Base-by-base conservation (phyloP, 1,284 basidiomycete genomes). In the Jaminaea rosea region DNA sequence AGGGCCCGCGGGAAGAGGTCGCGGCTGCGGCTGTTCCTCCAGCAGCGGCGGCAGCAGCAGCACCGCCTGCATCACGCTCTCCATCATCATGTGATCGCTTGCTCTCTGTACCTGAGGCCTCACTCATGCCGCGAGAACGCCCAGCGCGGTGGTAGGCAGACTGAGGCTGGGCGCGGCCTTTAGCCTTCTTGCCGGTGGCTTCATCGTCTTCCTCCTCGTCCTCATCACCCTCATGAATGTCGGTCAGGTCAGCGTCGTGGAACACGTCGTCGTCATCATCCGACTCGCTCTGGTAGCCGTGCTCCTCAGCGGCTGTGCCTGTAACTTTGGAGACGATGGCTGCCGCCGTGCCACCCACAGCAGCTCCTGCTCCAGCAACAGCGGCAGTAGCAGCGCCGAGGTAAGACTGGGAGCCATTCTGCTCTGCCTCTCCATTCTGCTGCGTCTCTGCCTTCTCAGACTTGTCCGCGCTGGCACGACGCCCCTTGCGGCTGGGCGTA, bases 221-320 rank as follows among this genome's bases (percentile, higher is more conserved):
- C 27, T 68, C 65, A 13, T 60, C 60, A 44, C 52, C 60, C 49
- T 68, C 65, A 8, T 49, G 50, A 46, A 68, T 68, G 44, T 63
- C 62, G 44, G 59, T 62, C n/a, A 68, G 60, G 6, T 61, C 59
- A 24, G 65, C 65, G 36, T 68, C 65, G 44, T 58, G 55, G 56
- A 66, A 62, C 44, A 57, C 62, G 29, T 66, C 63, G 13, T 58
- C 55, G 19, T 29, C 46, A 0, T 55, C 53, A 15, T 63, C 60
- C 48, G 52, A 56, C 17, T 56, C 56, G 27, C 58, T 36, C 21
- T 55, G 44, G 8, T 46, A 44, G 19, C 15, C 46, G 27, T 52
- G 4, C 11, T 50, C 9, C 8, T 7, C 23, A 9, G 6, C 10
- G n/a, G 23, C 17, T 17, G 9, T 36, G 36, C 26, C 27, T 15